Conservation (phyloP, 2,329 filamentous ascomycete species). For the Venturia carpophila region DNA sequence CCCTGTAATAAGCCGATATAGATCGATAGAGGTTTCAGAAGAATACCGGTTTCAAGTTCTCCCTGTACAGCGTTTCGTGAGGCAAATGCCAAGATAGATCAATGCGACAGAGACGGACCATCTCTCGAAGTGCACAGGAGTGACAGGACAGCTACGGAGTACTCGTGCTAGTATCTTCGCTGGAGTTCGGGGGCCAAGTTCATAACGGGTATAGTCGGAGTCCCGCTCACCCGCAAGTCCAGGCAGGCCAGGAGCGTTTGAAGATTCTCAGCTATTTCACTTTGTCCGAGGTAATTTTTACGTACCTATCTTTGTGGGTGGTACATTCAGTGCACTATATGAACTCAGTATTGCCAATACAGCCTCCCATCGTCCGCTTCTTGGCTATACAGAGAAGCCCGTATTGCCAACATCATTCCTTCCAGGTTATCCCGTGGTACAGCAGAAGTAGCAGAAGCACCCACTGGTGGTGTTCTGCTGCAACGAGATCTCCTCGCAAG, state of each 20-base stretch:
- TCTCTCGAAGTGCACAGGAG: too few relatives aligned
- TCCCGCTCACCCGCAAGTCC: neutral
- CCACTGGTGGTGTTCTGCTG: conserved; percentile 8
- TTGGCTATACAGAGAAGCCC: neutral
- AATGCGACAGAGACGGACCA: too few relatives aligned
- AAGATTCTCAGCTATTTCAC: neutral
- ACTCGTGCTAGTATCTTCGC: too few relatives aligned
- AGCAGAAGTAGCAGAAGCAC: conserved; percentile 11
- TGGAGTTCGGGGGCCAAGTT: neutral
- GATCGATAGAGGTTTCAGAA: too few relatives aligned
- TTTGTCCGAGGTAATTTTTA: conserved; percentile 7
- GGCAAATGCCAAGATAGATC: too few relatives aligned
- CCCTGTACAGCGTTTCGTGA: too few relatives aligned
- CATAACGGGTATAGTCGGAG: conserved; percentile 6
- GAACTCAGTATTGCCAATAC: neutral
- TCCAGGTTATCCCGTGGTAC: conserved; percentile 1
- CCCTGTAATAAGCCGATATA: too few relatives aligned
- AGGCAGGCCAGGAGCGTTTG: neutral
- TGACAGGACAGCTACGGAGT: too few relatives aligned
- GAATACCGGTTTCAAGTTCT: too few relatives aligned
- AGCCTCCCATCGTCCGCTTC: neutral
- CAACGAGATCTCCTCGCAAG: conserved; percentile 17
- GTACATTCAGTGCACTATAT: neutral
- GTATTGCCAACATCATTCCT: neutral
- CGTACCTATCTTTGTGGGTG: neutral